Percentiles rank a stretch among this genome's conserved stretches.
Conservation (phyloP, 1,284 basidiomycete species). For the Cryptococcus neoformans region DNA sequence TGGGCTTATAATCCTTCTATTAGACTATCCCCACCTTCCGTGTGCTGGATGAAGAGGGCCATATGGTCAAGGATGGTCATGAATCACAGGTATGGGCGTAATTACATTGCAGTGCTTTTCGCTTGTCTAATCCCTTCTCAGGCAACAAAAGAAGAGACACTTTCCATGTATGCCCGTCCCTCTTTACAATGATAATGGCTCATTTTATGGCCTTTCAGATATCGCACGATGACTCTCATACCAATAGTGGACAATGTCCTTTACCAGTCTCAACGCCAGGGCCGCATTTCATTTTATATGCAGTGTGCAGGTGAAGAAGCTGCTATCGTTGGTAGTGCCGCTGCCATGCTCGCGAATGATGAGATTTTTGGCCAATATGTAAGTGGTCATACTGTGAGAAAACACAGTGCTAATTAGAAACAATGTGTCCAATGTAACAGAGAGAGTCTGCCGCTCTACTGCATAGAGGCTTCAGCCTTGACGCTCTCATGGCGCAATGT, state of each 20-base stretch:
- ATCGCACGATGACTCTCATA: conserved; percentile 77
- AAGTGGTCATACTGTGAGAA: neutral
- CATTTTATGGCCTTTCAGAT: conserved; percentile 50
- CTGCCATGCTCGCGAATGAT: conserved; percentile 75
- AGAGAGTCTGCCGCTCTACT: conserved; percentile 87
- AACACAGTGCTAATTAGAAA: neutral
- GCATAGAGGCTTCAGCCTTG: conserved; percentile 75
- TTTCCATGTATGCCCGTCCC: conserved; percentile 19
- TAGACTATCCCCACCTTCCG: conserved; percentile 69
- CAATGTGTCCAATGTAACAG: conserved; percentile 50
- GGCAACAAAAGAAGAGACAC: neutral
- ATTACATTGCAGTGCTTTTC: neutral
- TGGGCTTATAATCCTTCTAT: neutral
- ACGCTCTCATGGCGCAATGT: conserved; percentile 79
- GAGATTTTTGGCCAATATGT: conserved; percentile 63
- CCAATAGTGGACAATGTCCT: conserved; percentile 83
- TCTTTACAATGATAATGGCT: neutral
- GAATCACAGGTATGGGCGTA: conserved; percentile 61
- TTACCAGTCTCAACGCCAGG: conserved; percentile 89
- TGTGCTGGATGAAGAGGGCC: conserved; percentile 72
- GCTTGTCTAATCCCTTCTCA: neutral
- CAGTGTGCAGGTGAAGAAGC: conserved; percentile 84
- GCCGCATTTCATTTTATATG: conserved; percentile 85
- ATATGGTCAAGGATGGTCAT: conserved; percentile 65
- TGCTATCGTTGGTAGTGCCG: conserved; percentile 83